These are phyloP conservation scores for sunflower (Helianthus annuus) DNA, from an alignment of 129 eudicot species.

Conservation along the genomic window HanXRQr2.0-SUNRISE NC_035436.2:180126827-180127326, in stretches of 20 bases:
- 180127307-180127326: too few relatives aligned
- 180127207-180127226: too few relatives aligned
- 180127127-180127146: not conserved
- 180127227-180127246: too few relatives aligned
- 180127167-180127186: not conserved
- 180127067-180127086: conserved; percentile 14
- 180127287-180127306: too few relatives aligned
- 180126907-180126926: conserved; percentile 41
- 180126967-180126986: conserved; percentile 72
- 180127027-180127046: conserved; percentile 42
- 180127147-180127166: not conserved
- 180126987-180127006: conserved; percentile 43
- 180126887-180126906: conserved; percentile 63
- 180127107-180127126: not conserved
- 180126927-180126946: conserved; percentile 73
- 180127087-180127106: not conserved
- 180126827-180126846: conserved; percentile 68
- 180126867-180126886: conserved; percentile 56
- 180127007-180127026: conserved; percentile 40
- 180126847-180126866: conserved; percentile 64
- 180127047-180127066: conserved; percentile 49
- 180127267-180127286: too few relatives aligned
- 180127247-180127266: too few relatives aligned
- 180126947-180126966: conserved; percentile 82
- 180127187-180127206: not conserved